phyloP scores from a whole-genome alignment of 208 protist species.

The Naegleria gruberi region DNA sequence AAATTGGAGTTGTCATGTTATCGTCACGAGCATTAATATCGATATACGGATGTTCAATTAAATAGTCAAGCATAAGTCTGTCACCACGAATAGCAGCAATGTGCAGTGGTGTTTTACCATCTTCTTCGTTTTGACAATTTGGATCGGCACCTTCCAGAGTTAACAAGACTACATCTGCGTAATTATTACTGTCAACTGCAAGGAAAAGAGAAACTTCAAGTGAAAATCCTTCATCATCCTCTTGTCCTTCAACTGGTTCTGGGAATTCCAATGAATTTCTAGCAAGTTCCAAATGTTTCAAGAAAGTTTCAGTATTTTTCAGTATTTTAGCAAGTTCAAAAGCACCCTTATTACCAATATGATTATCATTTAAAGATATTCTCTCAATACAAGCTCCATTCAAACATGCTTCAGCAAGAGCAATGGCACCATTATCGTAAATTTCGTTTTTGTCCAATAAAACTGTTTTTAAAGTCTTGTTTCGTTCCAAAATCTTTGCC shows the following conservation, averaged over 20 bases:
- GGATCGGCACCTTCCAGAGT: neutral
- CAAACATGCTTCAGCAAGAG: neutral
- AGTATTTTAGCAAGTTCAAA: neutral
- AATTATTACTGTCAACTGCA: neutral
- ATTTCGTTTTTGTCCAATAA: neutral
- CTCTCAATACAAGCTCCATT: neutral
- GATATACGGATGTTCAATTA: slow-evolving; percentile 10
- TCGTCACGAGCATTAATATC: slow-evolving; percentile 1
- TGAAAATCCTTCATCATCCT: neutral
- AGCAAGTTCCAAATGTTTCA: neutral
- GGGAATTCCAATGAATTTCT: neutral
- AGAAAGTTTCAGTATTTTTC: neutral
- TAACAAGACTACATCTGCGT: neutral
- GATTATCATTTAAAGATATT: neutral
- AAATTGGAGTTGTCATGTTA: neutral
- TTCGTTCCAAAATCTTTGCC: neutral
- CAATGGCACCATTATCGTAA: neutral
- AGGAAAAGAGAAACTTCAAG: slow-evolving; percentile 2
- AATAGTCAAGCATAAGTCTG: neutral
- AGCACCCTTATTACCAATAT: neutral
- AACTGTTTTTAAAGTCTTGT: neutral
- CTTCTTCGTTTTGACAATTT: slow-evolving; percentile 9
- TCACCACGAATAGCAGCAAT: slow-evolving; percentile 2
- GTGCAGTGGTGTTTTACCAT: slow-evolving; percentile 11
- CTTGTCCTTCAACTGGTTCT: neutral